These are phyloP conservation scores for Quillaja saponaria DNA, from an alignment of 306 rosid species.

Conservation along the genomic window DNA sequence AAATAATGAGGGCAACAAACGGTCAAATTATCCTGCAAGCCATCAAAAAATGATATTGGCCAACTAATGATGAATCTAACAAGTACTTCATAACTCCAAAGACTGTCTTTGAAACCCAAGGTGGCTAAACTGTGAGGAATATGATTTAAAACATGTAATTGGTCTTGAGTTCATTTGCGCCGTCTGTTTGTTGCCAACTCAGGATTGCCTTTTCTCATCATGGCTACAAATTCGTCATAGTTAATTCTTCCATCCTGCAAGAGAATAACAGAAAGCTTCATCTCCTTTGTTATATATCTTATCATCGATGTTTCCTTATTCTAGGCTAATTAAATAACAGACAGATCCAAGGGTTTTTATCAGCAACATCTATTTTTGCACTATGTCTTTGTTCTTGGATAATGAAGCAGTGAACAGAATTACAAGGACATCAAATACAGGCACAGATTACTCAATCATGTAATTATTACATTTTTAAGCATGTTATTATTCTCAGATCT, in stretches of 20 bases:
- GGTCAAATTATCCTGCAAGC: too few relatives aligned
- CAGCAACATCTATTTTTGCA: background rate
- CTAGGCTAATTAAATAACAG: background rate
- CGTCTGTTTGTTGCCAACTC: slow-evolving; percentile 59
- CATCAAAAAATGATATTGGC: too few relatives aligned
- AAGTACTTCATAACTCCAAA: background rate
- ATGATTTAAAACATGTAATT: slow-evolving; percentile 15
- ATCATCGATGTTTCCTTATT: background rate
- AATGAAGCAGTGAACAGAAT: background rate
- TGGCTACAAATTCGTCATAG: slow-evolving; percentile 86
- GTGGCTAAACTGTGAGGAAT: background rate
- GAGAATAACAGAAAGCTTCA: background rate
- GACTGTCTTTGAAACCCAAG: background rate
- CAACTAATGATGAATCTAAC: background rate
- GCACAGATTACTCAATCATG: background rate
- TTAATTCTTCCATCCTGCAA: slow-evolving; percentile 88
- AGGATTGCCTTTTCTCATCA: slow-evolving; percentile 95
- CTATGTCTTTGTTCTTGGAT: background rate
- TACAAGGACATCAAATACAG: slow-evolving; percentile 3
- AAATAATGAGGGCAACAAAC: too few relatives aligned
- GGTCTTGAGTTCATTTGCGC: slow-evolving; percentile 46
- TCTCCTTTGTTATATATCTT: background rate
- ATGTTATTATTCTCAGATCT: background rate
- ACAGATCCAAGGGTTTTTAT: background rate
- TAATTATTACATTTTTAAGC: slow-evolving; percentile 3